Conservation (phyloP, 2,329 filamentous ascomycete species). For the Xylariaceae sp. region DNA sequence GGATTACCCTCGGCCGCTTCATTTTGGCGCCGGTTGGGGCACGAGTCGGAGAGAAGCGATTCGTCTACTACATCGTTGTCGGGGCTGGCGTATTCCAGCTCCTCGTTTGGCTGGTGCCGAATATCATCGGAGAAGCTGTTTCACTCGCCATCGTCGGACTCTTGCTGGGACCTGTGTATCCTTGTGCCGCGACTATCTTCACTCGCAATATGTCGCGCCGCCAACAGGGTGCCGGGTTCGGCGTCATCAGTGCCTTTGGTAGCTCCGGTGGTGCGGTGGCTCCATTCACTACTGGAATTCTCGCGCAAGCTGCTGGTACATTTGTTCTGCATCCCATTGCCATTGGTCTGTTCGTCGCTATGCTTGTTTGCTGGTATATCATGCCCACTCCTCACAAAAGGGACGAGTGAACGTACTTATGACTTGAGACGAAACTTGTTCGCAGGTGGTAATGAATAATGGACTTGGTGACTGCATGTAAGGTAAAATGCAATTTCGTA, state of each 20-base stretch:
- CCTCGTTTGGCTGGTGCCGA: constrained; percentile 76
- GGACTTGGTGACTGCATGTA: background rate
- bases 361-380: constrained; percentile 63
- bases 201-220: constrained; percentile 56
- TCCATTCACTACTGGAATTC: constrained; percentile 63
- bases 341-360: constrained; percentile 61
- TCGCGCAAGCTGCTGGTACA: constrained; percentile 61
- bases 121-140: constrained; percentile 68
- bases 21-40: constrained; percentile 64
- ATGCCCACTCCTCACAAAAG: constrained; percentile 59
- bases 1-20: constrained; percentile 76
- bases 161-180: constrained; percentile 75
- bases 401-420: constrained; percentile 45
- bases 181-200: constrained; percentile 66
- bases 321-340: constrained; percentile 67
- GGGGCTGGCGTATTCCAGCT: constrained; percentile 68
- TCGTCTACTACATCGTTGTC: constrained; percentile 61
- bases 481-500: too few relatives aligned
- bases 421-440: too few relatives aligned
- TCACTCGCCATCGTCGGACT: constrained; percentile 69
- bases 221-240: constrained; percentile 61
- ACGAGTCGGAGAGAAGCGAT: constrained; percentile 66
- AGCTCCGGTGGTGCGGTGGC: constrained; percentile 66
- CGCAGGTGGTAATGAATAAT: too few relatives aligned
- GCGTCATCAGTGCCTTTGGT: constrained; percentile 68